Evolutionary conservation across 176 grass and related monocot genomes (phyloP).

Genomic region (Olyra latifolia): DNA sequence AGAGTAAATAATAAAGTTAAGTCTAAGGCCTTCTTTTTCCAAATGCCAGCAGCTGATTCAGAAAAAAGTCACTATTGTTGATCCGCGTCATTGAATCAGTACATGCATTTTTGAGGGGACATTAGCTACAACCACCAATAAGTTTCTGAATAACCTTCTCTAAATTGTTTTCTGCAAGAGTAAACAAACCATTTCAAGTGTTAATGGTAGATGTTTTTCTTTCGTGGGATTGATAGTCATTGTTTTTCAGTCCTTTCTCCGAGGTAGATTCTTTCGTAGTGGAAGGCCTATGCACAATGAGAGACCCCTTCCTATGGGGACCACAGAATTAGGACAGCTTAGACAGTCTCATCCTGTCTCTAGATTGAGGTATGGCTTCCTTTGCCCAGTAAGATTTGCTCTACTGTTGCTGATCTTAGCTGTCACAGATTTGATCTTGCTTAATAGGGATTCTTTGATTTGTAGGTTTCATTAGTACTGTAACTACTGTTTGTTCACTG

Average conservation of each 20-base stretch:
- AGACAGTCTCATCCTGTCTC: slow-evolving; percentile 55
- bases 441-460: not conserved
- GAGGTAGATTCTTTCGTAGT: slow-evolving; percentile 55
- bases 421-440: slow-evolving; percentile 11
- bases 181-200: not conserved
- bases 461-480: not conserved
- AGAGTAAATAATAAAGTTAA: not conserved
- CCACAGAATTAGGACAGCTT: slow-evolving; percentile 55
- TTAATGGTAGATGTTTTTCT: not conserved
- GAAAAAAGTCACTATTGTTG: not conserved
- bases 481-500: not conserved
- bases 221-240: slow-evolving; percentile 25
- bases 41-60: not conserved
- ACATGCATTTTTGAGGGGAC: not conserved
- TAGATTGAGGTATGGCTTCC: slow-evolving; percentile 71
- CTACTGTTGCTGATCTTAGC: slow-evolving; percentile 5
- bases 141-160: not conserved
- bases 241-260: slow-evolving; percentile 67
- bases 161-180: not conserved
- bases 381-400: slow-evolving; percentile 7
- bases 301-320: slow-evolving; percentile 31
- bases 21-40: not conserved
- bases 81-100: not conserved
- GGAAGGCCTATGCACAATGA: slow-evolving; percentile 37
- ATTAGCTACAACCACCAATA: not conserved